A percentile compares a stretch with the other conserved stretches of the same genome.
Evolutionary conservation across 139 green algal species (phyloP).

Genomic region (Asterochloris sp.): DNA sequence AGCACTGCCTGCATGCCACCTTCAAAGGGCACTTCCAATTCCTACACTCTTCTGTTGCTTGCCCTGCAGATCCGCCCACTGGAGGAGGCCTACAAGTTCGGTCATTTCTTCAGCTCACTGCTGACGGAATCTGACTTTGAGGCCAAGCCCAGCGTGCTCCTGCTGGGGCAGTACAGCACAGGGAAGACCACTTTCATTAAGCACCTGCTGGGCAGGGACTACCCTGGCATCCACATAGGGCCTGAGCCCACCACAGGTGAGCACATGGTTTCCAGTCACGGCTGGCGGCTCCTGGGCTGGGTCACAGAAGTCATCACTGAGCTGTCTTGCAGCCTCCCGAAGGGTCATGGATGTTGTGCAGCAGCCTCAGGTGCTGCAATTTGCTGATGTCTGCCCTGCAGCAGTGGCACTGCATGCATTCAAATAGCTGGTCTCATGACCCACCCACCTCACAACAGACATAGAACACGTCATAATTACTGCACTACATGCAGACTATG

Average conservation of each 20-base stretch:
- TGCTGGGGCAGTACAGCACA: conserved; percentile 96
- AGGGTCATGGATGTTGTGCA: too few species aligned
- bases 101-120: conserved; percentile 84
- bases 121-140: conserved; percentile 91
- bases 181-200: conserved; percentile 99
- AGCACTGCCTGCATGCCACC: background rate
- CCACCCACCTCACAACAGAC: too few species aligned
- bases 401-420: too few species aligned
- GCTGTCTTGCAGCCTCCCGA: too few species aligned
- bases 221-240: conserved; percentile 92
- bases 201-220: conserved; percentile 85
- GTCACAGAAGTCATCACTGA: too few species aligned
- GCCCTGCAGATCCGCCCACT: conserved; percentile 74
- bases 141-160: conserved; percentile 92
- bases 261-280: background rate
- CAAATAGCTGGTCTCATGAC: too few species aligned
- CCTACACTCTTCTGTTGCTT: background rate
- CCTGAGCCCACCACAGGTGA: conserved; percentile 89
- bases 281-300: too few species aligned
- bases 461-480: too few species aligned
- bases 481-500: too few species aligned
- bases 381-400: too few species aligned
- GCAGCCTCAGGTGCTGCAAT: too few species aligned
- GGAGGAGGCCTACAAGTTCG: conserved; percentile 92
- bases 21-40: too few species aligned